Evolutionary conservation across 2,329 filamentous ascomycete species (phyloP).

Genomic region (Ceratocystis smalleyi): DNA sequence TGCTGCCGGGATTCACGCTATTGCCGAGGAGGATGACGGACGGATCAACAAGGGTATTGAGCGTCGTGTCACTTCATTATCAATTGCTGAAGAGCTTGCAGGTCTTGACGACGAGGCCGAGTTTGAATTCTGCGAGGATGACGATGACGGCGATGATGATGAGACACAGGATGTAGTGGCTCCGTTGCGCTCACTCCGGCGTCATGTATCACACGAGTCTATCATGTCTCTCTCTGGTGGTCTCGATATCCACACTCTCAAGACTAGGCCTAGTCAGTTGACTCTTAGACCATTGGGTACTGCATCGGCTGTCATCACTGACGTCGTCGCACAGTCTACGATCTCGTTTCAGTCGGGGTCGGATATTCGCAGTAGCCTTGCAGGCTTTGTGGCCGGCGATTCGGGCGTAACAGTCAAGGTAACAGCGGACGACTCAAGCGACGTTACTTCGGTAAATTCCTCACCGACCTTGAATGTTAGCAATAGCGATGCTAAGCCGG

Average conservation of each 20-base stretch:
- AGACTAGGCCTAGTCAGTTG: constrained; percentile 60
- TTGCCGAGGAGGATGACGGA: constrained; percentile 27
- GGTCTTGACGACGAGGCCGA: constrained; percentile 17
- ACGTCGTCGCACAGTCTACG: constrained; percentile 45
- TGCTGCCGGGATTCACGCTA: constrained; percentile 22
- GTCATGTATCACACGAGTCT: constrained; percentile 67
- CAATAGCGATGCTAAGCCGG: background rate
- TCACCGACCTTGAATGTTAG: constrained; percentile 7
- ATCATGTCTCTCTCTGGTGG: constrained; percentile 75
- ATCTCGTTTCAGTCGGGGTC: constrained; percentile 24
- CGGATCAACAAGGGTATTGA: background rate
- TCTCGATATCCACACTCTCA: constrained; percentile 77
- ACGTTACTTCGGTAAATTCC: constrained; percentile 12
- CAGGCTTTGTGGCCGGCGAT: background rate
- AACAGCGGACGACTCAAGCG: background rate
- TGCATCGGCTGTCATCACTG: constrained; percentile 40
- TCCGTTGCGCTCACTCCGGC: constrained; percentile 38
- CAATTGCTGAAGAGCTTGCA: constrained; percentile 16
- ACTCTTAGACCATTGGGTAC: constrained; percentile 40
- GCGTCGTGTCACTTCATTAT: constrained; percentile 10
- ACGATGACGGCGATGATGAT: constrained; percentile 21
- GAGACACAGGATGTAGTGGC: constrained; percentile 25
- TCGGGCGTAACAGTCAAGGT: background rate
- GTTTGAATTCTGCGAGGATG: constrained; percentile 19
- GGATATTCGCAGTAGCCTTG: constrained; percentile 13